These are phyloP conservation scores for Bryoglossum gracile DNA, from an alignment of 495 filamentous ascomycete species.

Conservation along the genomic window DNA sequence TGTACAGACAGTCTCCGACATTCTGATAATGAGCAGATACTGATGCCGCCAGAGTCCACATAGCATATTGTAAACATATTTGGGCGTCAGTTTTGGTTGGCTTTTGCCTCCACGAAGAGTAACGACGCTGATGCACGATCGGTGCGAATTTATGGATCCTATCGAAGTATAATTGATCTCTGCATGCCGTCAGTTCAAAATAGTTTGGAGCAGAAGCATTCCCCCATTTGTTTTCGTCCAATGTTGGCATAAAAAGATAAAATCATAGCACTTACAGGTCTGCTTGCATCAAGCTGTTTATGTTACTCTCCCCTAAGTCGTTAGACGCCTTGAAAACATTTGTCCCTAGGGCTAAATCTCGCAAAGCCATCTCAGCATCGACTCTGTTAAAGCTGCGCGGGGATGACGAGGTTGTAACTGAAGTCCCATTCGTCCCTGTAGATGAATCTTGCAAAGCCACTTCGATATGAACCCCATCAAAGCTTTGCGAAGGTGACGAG, in stretches of 20 bases:
- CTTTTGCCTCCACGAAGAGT: constrained; percentile 11
- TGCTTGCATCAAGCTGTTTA: neutral
- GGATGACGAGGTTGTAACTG: too few species aligned
- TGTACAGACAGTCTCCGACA: constrained; percentile 39
- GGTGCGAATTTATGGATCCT: constrained; percentile 47
- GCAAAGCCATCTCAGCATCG: too few species aligned
- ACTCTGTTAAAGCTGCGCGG: too few species aligned
- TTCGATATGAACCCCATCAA: too few species aligned
- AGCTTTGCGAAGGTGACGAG: too few species aligned
- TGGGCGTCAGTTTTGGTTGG: constrained; percentile 28
- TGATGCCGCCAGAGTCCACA: constrained; percentile 48
- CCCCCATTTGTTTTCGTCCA: neutral
- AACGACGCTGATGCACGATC: constrained; percentile 39
- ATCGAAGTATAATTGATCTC: constrained; percentile 53
- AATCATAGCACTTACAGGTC: neutral
- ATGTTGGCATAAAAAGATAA: neutral
- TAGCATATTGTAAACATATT: constrained; percentile 44
- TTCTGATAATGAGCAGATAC: constrained; percentile 45
- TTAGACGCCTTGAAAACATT: too few species aligned
- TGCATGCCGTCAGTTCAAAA: constrained; percentile 14
- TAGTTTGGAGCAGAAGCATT: too few species aligned
- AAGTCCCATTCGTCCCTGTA: too few species aligned
- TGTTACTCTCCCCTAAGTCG: too few species aligned
- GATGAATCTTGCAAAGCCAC: too few species aligned
- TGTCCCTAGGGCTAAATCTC: too few species aligned